Base-by-base conservation (phyloP, 176 grass and related monocot species). In the Panicum miliaceum region DNA sequence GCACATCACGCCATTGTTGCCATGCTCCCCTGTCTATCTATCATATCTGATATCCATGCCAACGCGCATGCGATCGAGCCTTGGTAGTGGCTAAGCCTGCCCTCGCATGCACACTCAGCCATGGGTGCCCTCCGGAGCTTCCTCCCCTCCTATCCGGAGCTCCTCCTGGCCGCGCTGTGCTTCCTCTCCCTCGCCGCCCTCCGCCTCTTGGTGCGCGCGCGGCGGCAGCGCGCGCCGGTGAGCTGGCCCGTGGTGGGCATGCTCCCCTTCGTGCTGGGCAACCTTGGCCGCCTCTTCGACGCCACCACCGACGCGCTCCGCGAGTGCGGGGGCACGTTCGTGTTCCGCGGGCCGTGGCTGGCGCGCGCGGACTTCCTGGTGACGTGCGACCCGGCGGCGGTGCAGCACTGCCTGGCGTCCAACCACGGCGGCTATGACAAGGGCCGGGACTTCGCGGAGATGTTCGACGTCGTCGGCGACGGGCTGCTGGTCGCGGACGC, bases 161-260 rank as follows among this genome's bases (percentile, higher is more conserved):
- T 90, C 75, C 75, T 89, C 80, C 60, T 92, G 8, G 79, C 89
- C 12, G 22, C 76, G 40, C 56, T 82, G 15, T 84, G 61, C 68
- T 89, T 92, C 79, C 41, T 89, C 68, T 64, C 77, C 67, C 10
- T 92, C 40, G 20, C 53, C 57, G 46, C 47, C 20, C 41, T 87
- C 73, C 78, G 82, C 82, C 77, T 47, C 27, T 27, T 1, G 13
- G 64, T 73, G 42, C 78, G 41, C 35, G 48, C 27, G 12, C 8
- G 75, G 20, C n/a, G 65, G 29, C 46, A 6, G 25, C 13, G 2
- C 2, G 47, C 35, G 4, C 88, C 88, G 8, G 19, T 92, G 48
- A 57, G 56, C 79, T 90, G 93, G 90, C 93, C 90, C 8, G 38
- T 90, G 69, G 42, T 90, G 26, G 90, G 93, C 71, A 95, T 90